phyloP scores from a whole-genome alignment of 352 stramenopile species.

The Phytophthora aleatoria region DNA sequence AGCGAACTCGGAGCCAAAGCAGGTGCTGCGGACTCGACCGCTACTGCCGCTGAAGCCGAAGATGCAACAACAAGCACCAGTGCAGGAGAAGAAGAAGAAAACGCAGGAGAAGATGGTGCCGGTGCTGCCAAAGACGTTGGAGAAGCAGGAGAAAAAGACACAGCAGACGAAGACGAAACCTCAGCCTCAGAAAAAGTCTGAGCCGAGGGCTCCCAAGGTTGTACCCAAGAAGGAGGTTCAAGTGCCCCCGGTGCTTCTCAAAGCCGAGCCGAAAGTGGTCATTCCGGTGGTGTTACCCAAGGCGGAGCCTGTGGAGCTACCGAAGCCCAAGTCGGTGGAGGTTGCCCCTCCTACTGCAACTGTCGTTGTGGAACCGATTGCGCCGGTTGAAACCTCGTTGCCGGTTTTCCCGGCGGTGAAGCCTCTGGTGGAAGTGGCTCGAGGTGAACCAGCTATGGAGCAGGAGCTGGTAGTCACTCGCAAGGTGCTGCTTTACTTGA shows the following conservation, averaged over 20 bases:
- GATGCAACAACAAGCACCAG: constrained; percentile 11
- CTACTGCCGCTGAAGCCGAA: constrained; percentile 30
- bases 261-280: constrained; percentile 13
- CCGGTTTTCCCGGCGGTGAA: constrained; percentile 27
- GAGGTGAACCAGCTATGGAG: constrained; percentile 27
- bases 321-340: constrained; percentile 11
- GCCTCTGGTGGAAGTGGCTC: constrained; percentile 29
- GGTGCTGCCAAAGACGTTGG: constrained; percentile 5
- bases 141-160: constrained; percentile 15
- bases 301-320: constrained; percentile 2
- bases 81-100: constrained; percentile 21
- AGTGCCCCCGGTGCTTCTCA: neutral
- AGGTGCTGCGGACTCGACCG: constrained; percentile 27
- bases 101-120: constrained; percentile 6
- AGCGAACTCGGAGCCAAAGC: constrained; percentile 38
- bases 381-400: constrained; percentile 13
- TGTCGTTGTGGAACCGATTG: constrained; percentile 14
- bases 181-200: constrained; percentile 8
- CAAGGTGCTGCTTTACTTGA: constrained; percentile 41
- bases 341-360: constrained; percentile 6
- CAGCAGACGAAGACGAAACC: constrained; percentile 6
- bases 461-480: constrained; percentile 31
- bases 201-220: constrained; percentile 3
- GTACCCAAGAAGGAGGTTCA: constrained; percentile 10
- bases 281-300: constrained; percentile 16